Percentiles rank a stretch among this genome's conserved stretches.
These are phyloP conservation scores for Calonectria pseudoturangicola DNA, from an alignment of 2,329 filamentous ascomycete genomes.

Conservation along the genomic window DNA sequence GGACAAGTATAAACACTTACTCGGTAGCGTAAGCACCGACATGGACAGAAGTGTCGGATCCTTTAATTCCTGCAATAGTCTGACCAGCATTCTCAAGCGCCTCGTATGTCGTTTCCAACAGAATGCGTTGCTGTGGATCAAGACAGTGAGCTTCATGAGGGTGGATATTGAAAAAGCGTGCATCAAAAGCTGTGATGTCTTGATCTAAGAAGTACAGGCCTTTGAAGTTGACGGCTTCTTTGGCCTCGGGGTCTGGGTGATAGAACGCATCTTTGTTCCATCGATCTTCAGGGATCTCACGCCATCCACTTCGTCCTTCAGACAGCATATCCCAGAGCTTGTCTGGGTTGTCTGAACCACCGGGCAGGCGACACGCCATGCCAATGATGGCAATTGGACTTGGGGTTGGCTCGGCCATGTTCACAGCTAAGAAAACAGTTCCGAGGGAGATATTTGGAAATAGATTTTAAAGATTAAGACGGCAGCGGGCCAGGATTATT, in stretches of 20 bases:
- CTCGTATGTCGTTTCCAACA: constrained; percentile 61
- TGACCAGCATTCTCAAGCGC: constrained; percentile 58
- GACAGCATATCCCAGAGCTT: constrained; percentile 56
- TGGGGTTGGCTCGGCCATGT: constrained; percentile 35
- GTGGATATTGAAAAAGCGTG: constrained; percentile 58
- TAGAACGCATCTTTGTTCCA: constrained; percentile 52
- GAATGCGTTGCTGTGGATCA: constrained; percentile 57
- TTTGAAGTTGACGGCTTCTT: constrained; percentile 44
- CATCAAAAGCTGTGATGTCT: constrained; percentile 49
- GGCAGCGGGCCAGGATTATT: constrained; percentile 1
- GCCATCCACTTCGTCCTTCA: constrained; percentile 45
- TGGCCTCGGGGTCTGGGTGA: constrained; percentile 46
- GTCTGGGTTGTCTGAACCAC: constrained; percentile 49
- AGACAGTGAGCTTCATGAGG: constrained; percentile 57
- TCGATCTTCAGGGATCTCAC: constrained; percentile 49
- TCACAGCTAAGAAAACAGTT: background rate
- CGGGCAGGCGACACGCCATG: constrained; percentile 56
- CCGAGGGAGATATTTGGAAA: constrained; percentile 15
- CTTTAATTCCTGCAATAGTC: constrained; percentile 50
- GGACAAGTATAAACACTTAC: constrained; percentile 17
- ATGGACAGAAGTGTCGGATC: constrained; percentile 57
- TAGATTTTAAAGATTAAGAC: constrained; percentile 12
- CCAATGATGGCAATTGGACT: constrained; percentile 56
- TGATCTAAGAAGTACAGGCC: constrained; percentile 42
- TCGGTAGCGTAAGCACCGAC: constrained; percentile 53